Evolutionary conservation across 169 alveolate genomes (phyloP), one percentile per base, ranked within the genome.

Genomic region (Plasmodium malariae): DNA sequence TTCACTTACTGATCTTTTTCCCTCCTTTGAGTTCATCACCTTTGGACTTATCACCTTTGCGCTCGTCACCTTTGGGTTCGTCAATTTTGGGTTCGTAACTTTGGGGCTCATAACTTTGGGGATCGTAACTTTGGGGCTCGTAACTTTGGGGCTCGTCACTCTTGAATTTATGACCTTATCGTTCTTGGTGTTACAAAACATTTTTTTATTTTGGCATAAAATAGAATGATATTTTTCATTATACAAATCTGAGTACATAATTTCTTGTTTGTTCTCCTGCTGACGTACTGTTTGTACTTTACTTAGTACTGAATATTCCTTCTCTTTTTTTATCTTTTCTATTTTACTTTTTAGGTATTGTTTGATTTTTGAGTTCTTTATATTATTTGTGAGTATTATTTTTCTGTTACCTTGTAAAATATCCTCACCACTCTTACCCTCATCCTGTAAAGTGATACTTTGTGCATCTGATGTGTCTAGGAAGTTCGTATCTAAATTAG

Each of bases 281-380:
- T 55, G 12, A 55, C 36, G 12, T 3, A 28, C 55, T 6, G 4
- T 49, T 34, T 62, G 30, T 9, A 17, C 43, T 36, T 9, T 54
- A 9, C 6, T 12, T 11, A n/a, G 28, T 48, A 51, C 9, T 11
- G 43, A 32, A 28, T 78, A 62, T 36, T 78, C 78, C 5, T 63
- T 78, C 54, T 78, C 37, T 19, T 65, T 80, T 57, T 80, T 80
- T 34, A 80, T 59, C 51, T 80, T 51, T 21, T 80, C 73, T 80
- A 80, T 65, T 80, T 80, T 80, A 28, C 37, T 80, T 70, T 80
- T 80, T 55, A 80, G 34, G 19, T 80, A 80, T 37, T 59, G 49
- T 37, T 48, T 80, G 32, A 80, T 36, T 55, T 67, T 80, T 48
- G 83, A 68, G 49, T 80, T 67, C 43, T 80, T 65, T 51, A 80